Evolutionary conservation across 306 rosid genomes (phyloP).

Genomic region (Prosopis cineraria): DNA sequence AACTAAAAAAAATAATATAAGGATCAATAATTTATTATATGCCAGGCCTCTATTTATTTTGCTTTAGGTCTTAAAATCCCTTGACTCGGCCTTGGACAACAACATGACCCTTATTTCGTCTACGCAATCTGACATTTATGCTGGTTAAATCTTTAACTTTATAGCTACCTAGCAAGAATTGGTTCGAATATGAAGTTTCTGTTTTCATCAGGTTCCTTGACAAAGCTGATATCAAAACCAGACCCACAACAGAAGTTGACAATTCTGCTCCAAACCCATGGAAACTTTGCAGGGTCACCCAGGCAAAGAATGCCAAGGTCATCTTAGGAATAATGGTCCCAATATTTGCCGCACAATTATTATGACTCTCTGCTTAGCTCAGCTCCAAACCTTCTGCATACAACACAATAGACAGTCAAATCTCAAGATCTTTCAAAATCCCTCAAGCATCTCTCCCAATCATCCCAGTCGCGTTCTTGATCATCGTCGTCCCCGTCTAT

Average conservation of each 20-base stretch:
- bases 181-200: conserved; percentile 17
- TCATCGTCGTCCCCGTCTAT: conserved; percentile 68
- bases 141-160: background rate
- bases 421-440: conserved; percentile 59
- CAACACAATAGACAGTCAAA: conserved; percentile 76
- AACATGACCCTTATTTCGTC: no score
- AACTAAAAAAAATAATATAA: no score
- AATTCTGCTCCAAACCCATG: conserved; percentile 54
- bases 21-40: no score
- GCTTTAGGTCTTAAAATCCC: no score
- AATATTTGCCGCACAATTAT: conserved; percentile 80
- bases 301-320: conserved; percentile 92
- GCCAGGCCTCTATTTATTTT: no score
- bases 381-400: conserved; percentile 92
- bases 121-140: no score
- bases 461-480: conserved; percentile 67
- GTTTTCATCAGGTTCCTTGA: conserved; percentile 68
- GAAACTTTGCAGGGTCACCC: conserved; percentile 86
- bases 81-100: no score
- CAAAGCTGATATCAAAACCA: conserved; percentile 71
- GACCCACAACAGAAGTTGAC: conserved; percentile 29
- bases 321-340: conserved; percentile 73
- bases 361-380: conserved; percentile 95
- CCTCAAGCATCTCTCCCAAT: conserved; percentile 91
- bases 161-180: background rate